Conservation (phyloP, 2,329 filamentous ascomycete species). For the Venturia carpophila region DNA sequence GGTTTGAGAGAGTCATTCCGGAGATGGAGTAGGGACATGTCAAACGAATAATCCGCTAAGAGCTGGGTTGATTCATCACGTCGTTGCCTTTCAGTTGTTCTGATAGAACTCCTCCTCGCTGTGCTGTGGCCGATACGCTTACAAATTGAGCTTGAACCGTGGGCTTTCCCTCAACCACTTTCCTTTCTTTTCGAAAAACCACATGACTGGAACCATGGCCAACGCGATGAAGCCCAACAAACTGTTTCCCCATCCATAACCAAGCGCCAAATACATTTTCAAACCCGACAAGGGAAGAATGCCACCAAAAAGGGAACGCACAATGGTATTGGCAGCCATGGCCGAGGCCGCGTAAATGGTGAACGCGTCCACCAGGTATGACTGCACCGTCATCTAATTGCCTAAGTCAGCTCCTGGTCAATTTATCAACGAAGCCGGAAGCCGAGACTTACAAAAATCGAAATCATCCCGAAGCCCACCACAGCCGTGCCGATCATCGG, state of each 20-base stretch:
- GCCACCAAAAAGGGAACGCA: slow-evolving; percentile 32
- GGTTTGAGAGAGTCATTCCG: slow-evolving; percentile 35
- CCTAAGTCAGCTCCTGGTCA: background rate
- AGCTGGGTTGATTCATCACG: too few relatives aligned
- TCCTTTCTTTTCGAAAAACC: slow-evolving; percentile 13
- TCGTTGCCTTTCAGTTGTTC: too few relatives aligned
- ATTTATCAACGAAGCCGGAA: too few relatives aligned
- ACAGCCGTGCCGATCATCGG: slow-evolving; percentile 29
- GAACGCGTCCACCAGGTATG: slow-evolving; percentile 37
- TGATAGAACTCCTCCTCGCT: too few relatives aligned
- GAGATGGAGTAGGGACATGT: slow-evolving; percentile 25
- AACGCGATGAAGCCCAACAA: slow-evolving; percentile 12
- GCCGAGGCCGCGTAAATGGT: slow-evolving; percentile 35
- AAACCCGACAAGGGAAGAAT: slow-evolving; percentile 34
- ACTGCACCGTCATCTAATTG: slow-evolving; percentile 21
- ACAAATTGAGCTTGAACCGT: slow-evolving; percentile 9
- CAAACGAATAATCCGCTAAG: too few relatives aligned
- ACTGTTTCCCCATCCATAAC: slow-evolving; percentile 22
- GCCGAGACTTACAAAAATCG: slow-evolving; percentile 25
- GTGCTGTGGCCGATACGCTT: background rate
- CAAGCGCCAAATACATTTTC: slow-evolving; percentile 33
- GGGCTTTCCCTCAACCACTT: slow-evolving; percentile 4
- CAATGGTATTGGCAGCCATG: slow-evolving; percentile 35
- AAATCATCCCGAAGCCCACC: slow-evolving; percentile 31
- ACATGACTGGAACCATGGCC: background rate